Evolutionary conservation across 257 asterid genomes (phyloP).

Genomic region (Ilex aquifolium): DNA sequence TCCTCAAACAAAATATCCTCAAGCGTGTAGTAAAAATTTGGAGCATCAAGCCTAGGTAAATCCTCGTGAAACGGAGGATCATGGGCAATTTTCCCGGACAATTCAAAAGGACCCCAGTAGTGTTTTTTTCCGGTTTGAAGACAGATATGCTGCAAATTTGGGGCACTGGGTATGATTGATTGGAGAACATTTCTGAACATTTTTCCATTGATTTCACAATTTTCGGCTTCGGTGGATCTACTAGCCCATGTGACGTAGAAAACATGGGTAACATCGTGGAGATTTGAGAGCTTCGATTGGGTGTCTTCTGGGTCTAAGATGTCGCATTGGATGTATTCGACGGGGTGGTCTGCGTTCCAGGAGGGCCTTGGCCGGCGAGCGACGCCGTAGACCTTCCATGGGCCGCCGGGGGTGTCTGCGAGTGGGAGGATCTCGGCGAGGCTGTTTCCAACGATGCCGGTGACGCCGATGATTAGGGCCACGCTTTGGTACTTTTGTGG

Average conservation of each 20-base stretch:
- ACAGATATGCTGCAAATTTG: slow-evolving; percentile 62
- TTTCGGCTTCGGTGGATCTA: slow-evolving; percentile 55
- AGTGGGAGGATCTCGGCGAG: slow-evolving; percentile 94
- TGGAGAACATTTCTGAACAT: slow-evolving; percentile 61
- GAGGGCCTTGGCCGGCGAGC: slow-evolving; percentile 84
- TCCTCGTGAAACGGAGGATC: slow-evolving; percentile 80
- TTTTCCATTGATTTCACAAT: slow-evolving; percentile 63
- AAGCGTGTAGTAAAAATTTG: slow-evolving; percentile 54
- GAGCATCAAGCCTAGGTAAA: slow-evolving; percentile 50
- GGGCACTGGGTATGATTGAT: slow-evolving; percentile 60
- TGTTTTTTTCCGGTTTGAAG: slow-evolving; percentile 84
- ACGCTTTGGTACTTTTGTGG: slow-evolving; percentile 65
- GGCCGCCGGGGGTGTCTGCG: slow-evolving; percentile 94
- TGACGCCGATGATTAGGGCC: slow-evolving; percentile 80
- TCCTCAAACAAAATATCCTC: slow-evolving; percentile 72
- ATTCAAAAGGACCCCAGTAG: slow-evolving; percentile 57
- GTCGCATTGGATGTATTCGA: slow-evolving; percentile 72
- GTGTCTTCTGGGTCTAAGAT: slow-evolving; percentile 45
- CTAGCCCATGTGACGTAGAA: slow-evolving; percentile 82
- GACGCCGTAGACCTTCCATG: slow-evolving; percentile 92
- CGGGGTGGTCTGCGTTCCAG: slow-evolving; percentile 79
- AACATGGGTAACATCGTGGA: slow-evolving; percentile 62
- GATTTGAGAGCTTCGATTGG: slow-evolving; percentile 49
- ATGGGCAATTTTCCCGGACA: slow-evolving; percentile 33
- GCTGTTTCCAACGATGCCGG: slow-evolving; percentile 92